phyloP scores from a whole-genome alignment of 306 rosid genomes.

The Gastrolobium bilobum region DNA sequence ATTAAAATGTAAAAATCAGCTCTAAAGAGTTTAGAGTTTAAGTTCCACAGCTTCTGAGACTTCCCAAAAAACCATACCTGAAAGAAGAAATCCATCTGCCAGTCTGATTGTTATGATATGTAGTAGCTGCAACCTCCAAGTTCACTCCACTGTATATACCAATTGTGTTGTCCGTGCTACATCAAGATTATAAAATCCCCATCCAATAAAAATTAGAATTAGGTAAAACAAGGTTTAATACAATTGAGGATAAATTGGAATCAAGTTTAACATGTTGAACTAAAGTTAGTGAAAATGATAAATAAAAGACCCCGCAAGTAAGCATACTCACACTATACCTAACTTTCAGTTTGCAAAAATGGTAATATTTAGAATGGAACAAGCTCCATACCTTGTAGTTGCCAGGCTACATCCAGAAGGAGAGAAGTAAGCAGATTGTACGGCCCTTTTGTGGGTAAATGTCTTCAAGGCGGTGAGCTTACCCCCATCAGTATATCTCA shows the following conservation, averaged over 20 bases:
- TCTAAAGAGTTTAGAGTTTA: background rate
- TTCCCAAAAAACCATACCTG: conserved; percentile 63
- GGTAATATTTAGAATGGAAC: background rate
- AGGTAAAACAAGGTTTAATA: background rate
- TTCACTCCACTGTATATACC: conserved; percentile 74
- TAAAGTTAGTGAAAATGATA: conserved; percentile 1
- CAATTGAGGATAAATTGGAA: background rate
- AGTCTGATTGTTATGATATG: conserved; percentile 70
- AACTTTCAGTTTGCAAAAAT: conserved; percentile 16
- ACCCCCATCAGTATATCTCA: conserved; percentile 59
- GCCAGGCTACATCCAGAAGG: conserved; percentile 84
- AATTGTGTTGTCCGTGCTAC: conserved; percentile 74
- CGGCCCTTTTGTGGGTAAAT: conserved; percentile 66
- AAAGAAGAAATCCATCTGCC: conserved; percentile 81
- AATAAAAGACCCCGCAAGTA: conserved; percentile 7
- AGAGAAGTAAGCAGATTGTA: conserved; percentile 92
- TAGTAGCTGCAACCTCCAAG: conserved; percentile 56
- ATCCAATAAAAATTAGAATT: conserved; percentile 29
- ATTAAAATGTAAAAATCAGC: conserved; percentile 27
- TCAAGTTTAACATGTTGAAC: background rate
- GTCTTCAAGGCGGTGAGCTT: conserved; percentile 64
- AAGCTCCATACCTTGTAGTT: conserved; percentile 75
- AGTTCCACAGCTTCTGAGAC: conserved; percentile 27
- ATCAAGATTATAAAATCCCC: conserved; percentile 37
- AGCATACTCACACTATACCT: conserved; percentile 10